Percentiles rank a stretch among this genome's conserved stretches.
phyloP scores from a whole-genome alignment of 2,329 filamentous ascomycete genomes.

The Ophiocordyceps camponoti-floridani region DNA sequence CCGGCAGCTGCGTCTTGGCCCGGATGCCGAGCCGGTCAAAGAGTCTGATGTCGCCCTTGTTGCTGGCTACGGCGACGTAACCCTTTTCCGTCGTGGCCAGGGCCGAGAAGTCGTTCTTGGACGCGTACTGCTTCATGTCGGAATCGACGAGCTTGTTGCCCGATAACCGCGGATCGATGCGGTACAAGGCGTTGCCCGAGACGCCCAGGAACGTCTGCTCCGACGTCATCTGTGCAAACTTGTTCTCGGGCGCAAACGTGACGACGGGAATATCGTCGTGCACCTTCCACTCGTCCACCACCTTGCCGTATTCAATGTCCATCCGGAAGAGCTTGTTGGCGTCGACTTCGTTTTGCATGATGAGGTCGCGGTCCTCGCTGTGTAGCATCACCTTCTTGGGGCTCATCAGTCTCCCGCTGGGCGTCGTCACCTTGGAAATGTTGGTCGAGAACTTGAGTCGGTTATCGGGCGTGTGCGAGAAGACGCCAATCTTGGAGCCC shows the following conservation, averaged over 20 bases:
- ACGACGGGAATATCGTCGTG: conserved; percentile 90
- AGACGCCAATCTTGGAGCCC: conserved; percentile 95
- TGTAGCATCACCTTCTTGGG: conserved; percentile 97
- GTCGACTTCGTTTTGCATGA: conserved; percentile 66
- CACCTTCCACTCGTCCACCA: conserved; percentile 96
- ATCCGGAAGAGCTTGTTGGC: conserved; percentile 89
- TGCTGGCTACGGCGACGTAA: conserved; percentile 89
- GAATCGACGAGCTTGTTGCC: conserved; percentile 87
- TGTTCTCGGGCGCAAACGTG: conserved; percentile 87
- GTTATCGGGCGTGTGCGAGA: conserved; percentile 89
- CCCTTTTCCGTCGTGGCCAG: conserved; percentile 91
- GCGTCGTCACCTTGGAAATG: conserved; percentile 88
- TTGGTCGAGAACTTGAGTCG: conserved; percentile 91
- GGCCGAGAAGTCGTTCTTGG: conserved; percentile 94
- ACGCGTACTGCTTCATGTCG: conserved; percentile 86
- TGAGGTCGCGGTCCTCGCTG: conserved; percentile 75
- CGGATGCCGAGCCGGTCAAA: conserved; percentile 95
- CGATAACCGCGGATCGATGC: conserved; percentile 75
- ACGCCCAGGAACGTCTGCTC: conserved; percentile 92
- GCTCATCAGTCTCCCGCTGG: conserved; percentile 71
- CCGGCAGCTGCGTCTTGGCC: conserved; percentile 91
- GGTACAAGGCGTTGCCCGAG: conserved; percentile 82
- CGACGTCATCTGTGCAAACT: conserved; percentile 93
- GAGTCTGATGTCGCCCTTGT: conserved; percentile 92
- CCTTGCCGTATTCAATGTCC: conserved; percentile 95